Base-by-base conservation (phyloP, 257 asterid species). In the Scutellaria galericulata region DNA sequence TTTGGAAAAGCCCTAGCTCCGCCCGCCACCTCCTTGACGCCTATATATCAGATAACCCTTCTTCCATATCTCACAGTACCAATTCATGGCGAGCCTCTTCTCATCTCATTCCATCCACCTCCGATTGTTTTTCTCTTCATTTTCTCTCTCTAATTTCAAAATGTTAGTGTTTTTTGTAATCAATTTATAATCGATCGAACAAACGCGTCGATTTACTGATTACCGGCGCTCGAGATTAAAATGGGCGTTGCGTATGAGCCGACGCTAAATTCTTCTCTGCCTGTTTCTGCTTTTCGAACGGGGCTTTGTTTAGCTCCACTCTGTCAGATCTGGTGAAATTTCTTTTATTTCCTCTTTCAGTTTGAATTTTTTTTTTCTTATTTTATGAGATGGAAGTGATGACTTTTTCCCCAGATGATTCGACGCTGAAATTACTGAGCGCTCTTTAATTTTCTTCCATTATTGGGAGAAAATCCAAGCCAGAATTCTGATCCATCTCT, bases 391-490 rank as follows among this genome's bases (percentile, higher is more conserved):
- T 86, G 96, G 95, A 85, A 24, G 75, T 85, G 96, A 91, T 89
- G 75, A 78, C 0, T 44, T 56, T 91, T 91, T 91, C 97, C 96
- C 96, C 96, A 89, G 89, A 84, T 89, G 97, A 91, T 68, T 82
- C 97, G 97, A 87, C 74, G 85, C 79, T 91, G 97, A 91, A 84
- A 83, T 83, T 75, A 89, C 90, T 87, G 96, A 82, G 89, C 85
- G 96, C 97, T 80, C 63, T 55, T 66, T 31, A 37, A 53, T 66
- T 64, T 80, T 78, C 79, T 82, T 68, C 82, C 64, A 40, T 39
- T 8, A 14, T 56, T 14, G 74, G 63, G 82, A 58, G 78, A 70
- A 81, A 81, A 85, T 79, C 73, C 83, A 89, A 87, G 96, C 94
- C 96, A 83, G 81, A 84, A 79, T 52, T 86, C 94, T 89, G 96